Evolutionary conservation across 2,329 filamentous ascomycete species (phyloP).

Genomic region (Penicillium glabrum): DNA sequence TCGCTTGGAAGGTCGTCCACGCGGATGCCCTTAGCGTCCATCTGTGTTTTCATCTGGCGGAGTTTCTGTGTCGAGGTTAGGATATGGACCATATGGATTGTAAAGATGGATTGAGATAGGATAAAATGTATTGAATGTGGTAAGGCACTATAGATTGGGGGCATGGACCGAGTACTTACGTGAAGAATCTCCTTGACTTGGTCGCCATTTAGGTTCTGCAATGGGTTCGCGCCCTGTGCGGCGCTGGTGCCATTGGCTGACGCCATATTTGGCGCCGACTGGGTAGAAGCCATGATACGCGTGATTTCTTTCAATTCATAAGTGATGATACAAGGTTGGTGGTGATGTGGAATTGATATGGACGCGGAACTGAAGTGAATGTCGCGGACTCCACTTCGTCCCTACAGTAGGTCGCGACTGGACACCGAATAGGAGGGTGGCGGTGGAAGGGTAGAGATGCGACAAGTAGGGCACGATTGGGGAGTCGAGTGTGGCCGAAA

Average conservation of each 20-base stretch:
- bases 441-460: conserved; percentile 21
- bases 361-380: conserved; percentile 18
- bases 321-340: conserved; percentile 18
- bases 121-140: neutral
- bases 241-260: conserved; percentile 33
- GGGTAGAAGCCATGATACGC: conserved; percentile 73
- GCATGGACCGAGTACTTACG: conserved; percentile 31
- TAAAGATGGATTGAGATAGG: neutral
- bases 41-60: conserved; percentile 78
- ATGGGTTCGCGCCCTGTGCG: neutral
- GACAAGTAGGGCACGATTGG: conserved; percentile 18
- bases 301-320: conserved; percentile 31
- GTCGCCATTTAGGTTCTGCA: conserved; percentile 68
- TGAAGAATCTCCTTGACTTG: conserved; percentile 71
- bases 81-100: neutral
- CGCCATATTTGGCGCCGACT: conserved; percentile 68
- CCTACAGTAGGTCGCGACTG: conserved; percentile 25
- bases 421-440: conserved; percentile 18
- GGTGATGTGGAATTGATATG: conserved; percentile 16
- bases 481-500: conserved; percentile 28
- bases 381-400: conserved; percentile 20
- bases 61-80: conserved; percentile 64
- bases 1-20: conserved; percentile 61
- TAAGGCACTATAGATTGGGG: neutral
- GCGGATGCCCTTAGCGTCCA: conserved; percentile 60